Evolutionary conservation across 2,329 filamentous ascomycete genomes (phyloP), one percentile per base, ranked within the genome.

Genomic region (Trichocomaceae sp.): DNA sequence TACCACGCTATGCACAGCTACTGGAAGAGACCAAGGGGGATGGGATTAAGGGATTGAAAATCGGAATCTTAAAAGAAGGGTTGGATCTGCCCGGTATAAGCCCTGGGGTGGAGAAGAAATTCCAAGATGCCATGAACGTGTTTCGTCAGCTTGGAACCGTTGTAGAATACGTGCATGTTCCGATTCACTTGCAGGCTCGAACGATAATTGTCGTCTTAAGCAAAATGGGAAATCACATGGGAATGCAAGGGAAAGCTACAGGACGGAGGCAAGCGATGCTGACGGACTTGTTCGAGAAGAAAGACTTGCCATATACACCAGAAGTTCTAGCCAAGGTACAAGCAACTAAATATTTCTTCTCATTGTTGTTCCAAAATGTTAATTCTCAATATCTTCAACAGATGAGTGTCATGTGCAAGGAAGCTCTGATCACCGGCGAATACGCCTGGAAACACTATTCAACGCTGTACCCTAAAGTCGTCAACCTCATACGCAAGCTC

Each of bases 351-450:
- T 26, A n/a, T 26, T 26, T 7, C 23, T 26, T 26, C 23, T 26
- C 7, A 26, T 35, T 35, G 31, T n/a, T 9, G 23, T 26, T n/a
- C n/a, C n/a, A 26, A 26, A 26, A 26, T 26, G 7, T 26, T 26
- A 26, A 26, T 26, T 26, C 23, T 26, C 23, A 26, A 7, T 26
- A 26, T 4, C 23, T 26, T 26, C 23, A 26, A 8, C 2, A 48
- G 19, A 1, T 66, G 62, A 47, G 59, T 15, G 75, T 77, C 0
- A 81, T 79, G 0, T 45, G 19, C 17, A 81, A 67, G 52, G 66
- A 70, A 47, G 64, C 64, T 2, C 61, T 76, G 2, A 68, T 76
- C 31, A 72, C 72, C 47, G 74, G 73, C 0, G 62, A 72, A 1
- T 75, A 71, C 46, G 63, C 72, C 10, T 70, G 64, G 64, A 65